Evolutionary conservation across 176 grass and related monocot species (phyloP).

Genomic region (Dactylis glomerata): DNA sequence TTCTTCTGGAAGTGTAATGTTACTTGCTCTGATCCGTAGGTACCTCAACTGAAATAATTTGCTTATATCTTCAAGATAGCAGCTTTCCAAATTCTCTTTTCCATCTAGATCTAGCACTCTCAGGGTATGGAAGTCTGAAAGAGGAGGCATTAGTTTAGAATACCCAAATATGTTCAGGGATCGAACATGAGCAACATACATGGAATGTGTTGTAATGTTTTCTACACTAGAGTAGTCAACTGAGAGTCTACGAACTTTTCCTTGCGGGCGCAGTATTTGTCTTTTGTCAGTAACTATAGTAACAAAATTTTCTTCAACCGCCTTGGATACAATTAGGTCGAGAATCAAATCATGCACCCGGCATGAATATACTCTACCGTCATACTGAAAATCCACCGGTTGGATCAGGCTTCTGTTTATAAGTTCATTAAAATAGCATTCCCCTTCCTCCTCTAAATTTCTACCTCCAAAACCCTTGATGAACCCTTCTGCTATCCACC

Average conservation of each 20-base stretch:
- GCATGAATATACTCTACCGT: constrained; percentile 25
- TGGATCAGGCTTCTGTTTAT: constrained; percentile 59
- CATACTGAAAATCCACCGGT: constrained; percentile 15
- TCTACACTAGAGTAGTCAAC: neutral
- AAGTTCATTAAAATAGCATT: constrained; percentile 65
- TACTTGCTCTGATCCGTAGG: constrained; percentile 30
- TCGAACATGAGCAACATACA: constrained; percentile 35
- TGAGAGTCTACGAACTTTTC: constrained; percentile 39
- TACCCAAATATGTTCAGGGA: constrained; percentile 37
- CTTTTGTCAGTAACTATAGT: constrained; percentile 7
- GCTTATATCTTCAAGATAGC: constrained; percentile 34
- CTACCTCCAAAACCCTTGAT: constrained; percentile 9
- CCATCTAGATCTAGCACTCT: constrained; percentile 51
- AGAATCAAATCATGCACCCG: constrained; percentile 47
- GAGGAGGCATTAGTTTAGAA: constrained; percentile 21
- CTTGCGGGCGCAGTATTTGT: neutral
- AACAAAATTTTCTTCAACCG: constrained; percentile 36
- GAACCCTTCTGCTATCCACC: constrained; percentile 55
- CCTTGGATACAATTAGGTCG: constrained; percentile 43
- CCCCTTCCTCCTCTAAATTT: constrained; percentile 37
- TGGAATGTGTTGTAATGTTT: neutral
- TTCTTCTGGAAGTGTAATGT: constrained; percentile 38
- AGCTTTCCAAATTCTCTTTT: constrained; percentile 27
- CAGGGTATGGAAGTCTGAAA: constrained; percentile 6
- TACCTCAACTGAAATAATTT: constrained; percentile 35